Evolutionary conservation across 768 basidiomycete genomes (phyloP), one percentile per base, ranked within the genome.

Genomic region (Dictyophora rubrovolvata): DNA sequence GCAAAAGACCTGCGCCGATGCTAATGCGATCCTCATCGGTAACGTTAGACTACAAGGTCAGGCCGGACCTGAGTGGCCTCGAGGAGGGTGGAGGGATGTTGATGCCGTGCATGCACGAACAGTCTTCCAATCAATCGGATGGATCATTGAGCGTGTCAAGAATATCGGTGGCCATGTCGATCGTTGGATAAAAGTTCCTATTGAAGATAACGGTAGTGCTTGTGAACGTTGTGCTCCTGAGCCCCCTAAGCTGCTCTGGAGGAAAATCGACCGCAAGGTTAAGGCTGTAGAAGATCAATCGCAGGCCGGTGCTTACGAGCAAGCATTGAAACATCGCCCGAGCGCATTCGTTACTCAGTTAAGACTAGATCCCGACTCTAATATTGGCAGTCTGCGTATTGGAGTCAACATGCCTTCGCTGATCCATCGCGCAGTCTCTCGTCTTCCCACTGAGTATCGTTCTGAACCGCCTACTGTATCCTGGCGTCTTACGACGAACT

Each of bases 271-370:
- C 47, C 85, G 82, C 65, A 82, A 80, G 63, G 73, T 85, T 17
- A 69, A 80, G 20, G 84, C 91, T 0, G 74, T 92, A 34, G 94
- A 97, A 66, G 89, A 96, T 65, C 79, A 88, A 17, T 75, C 83
- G 11, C 83, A 95, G 67, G 93, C 94, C 48, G 93, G 92, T 6
- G 80, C 85, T 66, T 96, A 91, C 67, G 94, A 97, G 68, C 83
- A 89, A 55, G 79, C 86, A 20, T 76, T 97, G 59, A 97, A 97
- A 73, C 77, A 79, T 58, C 84, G 94, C 18, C 94, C 94, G 0
- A 82, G 76, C 50, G 85, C 93, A 0, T 92, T 96, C 68, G 80
- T 94, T 55, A 88, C 93, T 0, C 91, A 93, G 67, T 77, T 93
- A 33, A 85, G 79, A 64, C 69, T 87, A 23, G 79, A 80, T 56